Evolutionary conservation across 2,329 filamentous ascomycete species (phyloP), one percentile per base, ranked within the genome.

Genomic region (Setomelanomma holmii): DNA sequence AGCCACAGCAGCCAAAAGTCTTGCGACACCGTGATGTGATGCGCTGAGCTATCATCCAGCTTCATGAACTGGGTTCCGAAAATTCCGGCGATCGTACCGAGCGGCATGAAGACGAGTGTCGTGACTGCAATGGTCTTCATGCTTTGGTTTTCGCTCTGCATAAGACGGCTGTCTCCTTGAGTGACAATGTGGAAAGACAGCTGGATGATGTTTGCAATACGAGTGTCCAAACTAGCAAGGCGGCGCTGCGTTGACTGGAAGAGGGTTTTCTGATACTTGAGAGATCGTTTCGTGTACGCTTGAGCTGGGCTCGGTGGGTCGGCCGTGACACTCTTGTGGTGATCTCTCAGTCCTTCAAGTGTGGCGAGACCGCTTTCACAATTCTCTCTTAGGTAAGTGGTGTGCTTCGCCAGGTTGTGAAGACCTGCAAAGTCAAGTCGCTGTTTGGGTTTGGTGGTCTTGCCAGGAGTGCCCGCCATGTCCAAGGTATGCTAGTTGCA

Each of bases 81-180:
- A 2, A 72, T 64, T 0, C 60, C 55, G 0, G 70, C 67, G 0
- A 71, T 56, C 1, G 75, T 74, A 2, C 75, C 71, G 1, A 74
- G 66, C 2, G 78, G 78, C 35, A 80, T 68, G 66, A 79, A 79
- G 4, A 77, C 65, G 16, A 79, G 55, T 1, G 78, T 79, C 53
- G 77, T 65, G 7, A 79, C 67, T 0, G 78, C 78, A 16, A 80
- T 78, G 0, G 75, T 77, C 58, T 78, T 78, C 78, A 80, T 79
- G 11, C 75, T 76, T 14, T 72, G 68, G 34, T 68, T 75, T 52
- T 79, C 76, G 7, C 68, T 60, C 42, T 72, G 65, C 60, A 77
- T 67, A 3, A 71, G 54, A 16, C 61, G 64, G 38, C 67, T 75
- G 58, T 78, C 75, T 17, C 63, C 64, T 53, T 76, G 74, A 3